These are phyloP conservation scores for Murraya paniculata DNA, from an alignment of 345 rosid species.

Conservation along the genomic window DNA sequence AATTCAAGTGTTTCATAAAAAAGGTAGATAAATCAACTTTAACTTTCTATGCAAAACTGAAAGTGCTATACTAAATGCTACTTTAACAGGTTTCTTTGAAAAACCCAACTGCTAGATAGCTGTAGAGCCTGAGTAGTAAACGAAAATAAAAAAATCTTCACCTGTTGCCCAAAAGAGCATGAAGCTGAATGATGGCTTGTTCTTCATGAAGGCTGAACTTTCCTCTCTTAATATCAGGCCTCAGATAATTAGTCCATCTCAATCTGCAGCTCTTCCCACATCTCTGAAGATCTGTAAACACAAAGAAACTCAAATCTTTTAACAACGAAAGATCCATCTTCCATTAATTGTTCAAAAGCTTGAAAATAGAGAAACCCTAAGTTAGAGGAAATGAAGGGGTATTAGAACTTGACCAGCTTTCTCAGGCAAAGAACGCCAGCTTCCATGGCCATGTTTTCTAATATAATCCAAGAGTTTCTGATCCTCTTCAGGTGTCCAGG, in stretches of 20 bases:
- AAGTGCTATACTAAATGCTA: not conserved
- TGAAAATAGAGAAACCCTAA: not conserved
- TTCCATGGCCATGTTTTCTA: conserved; percentile 44
- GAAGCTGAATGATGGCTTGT: conserved; percentile 38
- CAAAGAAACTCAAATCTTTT: not conserved
- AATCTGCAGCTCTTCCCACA: conserved; percentile 55
- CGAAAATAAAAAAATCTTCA: not conserved
- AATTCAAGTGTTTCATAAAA: too few species aligned
- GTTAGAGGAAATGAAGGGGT: not conserved
- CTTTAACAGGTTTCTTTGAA: not conserved
- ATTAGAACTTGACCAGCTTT: conserved; percentile 38
- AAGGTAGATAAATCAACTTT: too few species aligned
- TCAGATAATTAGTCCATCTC: conserved; percentile 50
- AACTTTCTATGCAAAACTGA: too few species aligned
- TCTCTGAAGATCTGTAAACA: conserved; percentile 37
- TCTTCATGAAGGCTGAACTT: conserved; percentile 42
- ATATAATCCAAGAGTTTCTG: conserved; percentile 38
- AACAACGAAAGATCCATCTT: not conserved
- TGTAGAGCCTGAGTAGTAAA: too few species aligned
- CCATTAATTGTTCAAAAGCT: not conserved
- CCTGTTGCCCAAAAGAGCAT: conserved; percentile 51
- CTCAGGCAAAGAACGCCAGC: conserved; percentile 48
- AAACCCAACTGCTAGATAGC: too few species aligned
- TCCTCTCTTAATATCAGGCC: conserved; percentile 54
- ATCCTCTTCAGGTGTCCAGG: conserved; percentile 55